phyloP scores from a whole-genome alignment of 1,284 basidiomycete species.

The Irpex rosettiformis region DNA sequence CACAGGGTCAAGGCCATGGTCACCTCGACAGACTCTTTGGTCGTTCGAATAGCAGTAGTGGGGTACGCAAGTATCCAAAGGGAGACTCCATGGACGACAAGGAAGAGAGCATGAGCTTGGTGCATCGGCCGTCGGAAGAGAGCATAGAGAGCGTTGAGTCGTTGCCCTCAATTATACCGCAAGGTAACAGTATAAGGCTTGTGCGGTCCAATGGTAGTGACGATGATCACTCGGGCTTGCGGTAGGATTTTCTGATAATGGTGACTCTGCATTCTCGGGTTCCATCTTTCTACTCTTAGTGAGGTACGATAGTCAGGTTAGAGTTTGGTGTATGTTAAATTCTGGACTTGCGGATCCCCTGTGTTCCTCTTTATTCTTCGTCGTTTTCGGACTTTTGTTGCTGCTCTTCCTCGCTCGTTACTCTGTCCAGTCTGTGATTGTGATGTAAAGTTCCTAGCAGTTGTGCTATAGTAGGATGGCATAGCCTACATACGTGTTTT shows the following conservation, averaged over 20 bases:
- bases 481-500: too few relatives aligned
- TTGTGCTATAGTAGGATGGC: not conserved
- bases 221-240: not conserved
- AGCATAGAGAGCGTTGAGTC: conserved; percentile 16
- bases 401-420: not conserved
- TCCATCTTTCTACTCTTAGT: not conserved
- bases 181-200: conserved; percentile 8
- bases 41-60: conserved; percentile 18
- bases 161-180: conserved; percentile 4
- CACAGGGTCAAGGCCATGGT: conserved; percentile 11
- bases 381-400: too few relatives aligned
- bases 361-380: not conserved
- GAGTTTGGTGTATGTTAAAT: not conserved
- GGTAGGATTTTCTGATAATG: not conserved
- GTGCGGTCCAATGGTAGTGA: not conserved
- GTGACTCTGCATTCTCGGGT: not conserved
- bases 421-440: not conserved
- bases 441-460: not conserved
- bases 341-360: not conserved
- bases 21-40: conserved; percentile 22
- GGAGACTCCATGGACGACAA: conserved; percentile 31
- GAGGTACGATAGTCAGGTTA: not conserved
- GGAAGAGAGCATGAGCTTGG: conserved; percentile 38
- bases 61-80: conserved; percentile 28
- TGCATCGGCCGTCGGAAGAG: conserved; percentile 23